Evolutionary conservation across 2,329 filamentous ascomycete genomes (phyloP), one percentile per base, ranked within the genome.

Genomic region (Cytospora piceae): DNA sequence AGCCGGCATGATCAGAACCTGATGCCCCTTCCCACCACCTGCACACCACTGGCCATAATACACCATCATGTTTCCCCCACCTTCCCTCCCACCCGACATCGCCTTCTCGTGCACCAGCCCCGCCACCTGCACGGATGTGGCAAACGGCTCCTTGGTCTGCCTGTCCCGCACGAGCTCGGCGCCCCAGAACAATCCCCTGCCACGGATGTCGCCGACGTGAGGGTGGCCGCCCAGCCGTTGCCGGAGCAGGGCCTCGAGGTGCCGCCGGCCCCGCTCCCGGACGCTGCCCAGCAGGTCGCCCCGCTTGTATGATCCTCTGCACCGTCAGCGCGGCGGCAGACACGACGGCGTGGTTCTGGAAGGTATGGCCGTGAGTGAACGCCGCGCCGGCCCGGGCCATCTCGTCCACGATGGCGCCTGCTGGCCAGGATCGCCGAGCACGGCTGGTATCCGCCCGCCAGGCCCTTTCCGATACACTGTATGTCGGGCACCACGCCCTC

Each of bases 311-410:
- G 32, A 89, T 85, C 37, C 76, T 77, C 70, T 89, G 86, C 0
- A 90, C 87, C 55, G 87, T 86, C 0, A 91, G 78, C 0, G 86
- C 88, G 0, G 87, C 84, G 0, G 87, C 79, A 69, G 88, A 88
- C 27, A 83, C 81, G 0, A 86, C 73, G 0, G 87, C 84, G 66
- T 87, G 86, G 6, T 82, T 84, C 69, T 90, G 87, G 69, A 88
- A 81, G 0, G 88, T 90, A 55, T 89, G 85, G 0, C 87, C 87
- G 65, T 89, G 86, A 17, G 74, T 75, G 61, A 80, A 79, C 20
- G 60, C 49, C 9, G 61, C 65, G 4, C 66, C 59, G 73, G 79
- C 76, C 3, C 52, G 71, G 72, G 65, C 77, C 76, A 75, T 75
- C 49, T 66, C 78, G 52, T 84, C 75, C 22, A 85, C 77, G 4